Base-by-base conservation (phyloP, 352 stramenopile species). In the Globisporangium nunn region DNA sequence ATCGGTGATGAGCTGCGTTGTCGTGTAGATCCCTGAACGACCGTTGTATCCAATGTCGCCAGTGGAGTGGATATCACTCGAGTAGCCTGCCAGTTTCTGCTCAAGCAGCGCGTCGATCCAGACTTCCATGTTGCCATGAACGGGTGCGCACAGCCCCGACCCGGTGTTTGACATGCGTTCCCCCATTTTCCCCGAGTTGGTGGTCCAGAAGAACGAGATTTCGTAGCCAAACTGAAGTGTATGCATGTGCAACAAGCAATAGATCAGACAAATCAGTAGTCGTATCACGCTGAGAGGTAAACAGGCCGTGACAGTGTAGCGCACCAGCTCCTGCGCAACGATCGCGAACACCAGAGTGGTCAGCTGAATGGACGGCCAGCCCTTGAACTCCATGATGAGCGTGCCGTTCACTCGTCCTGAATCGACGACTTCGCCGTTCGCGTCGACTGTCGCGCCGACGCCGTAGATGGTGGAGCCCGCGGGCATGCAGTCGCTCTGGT, bases 311-410 rank as follows among this genome's bases (percentile, higher is more conserved):
- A 23, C 1, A 46, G 40, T 46, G 14, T 6, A 8, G 29, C 57
- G 41, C 64, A 79, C 72, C 60, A 82, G 31, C 61, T 85, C 74
- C 31, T 74, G 63, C 0, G 66, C 65, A 15, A 88, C 50, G 47
- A 88, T 85, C 2, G 78, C 56, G 17, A 81, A 67, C 10, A 81
- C 54, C 33, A 75, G 58, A 2, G 71, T 63, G 4, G 71, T 66
- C 2, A 88, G 53, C 8, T 35, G 41, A n/a, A 79, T 63, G 0
- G 75, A 74, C 3, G 57, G 56, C 71, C 72, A 86, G 3, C 47
- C 61, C 18, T 72, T 59, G 18, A 77, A 47, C 54, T 88, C 75
- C 31, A 86, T 30, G 6, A 82, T 52, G n/a, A 88, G 54, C 2
- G 73, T 66, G 1, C 71, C 67, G 23, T 77, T 75, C 6, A 70